A percentile compares a stretch with the other conserved stretches of the same genome.
Conservation (phyloP, 768 basidiomycete species). For the Hysterangium stoloniferum region DNA sequence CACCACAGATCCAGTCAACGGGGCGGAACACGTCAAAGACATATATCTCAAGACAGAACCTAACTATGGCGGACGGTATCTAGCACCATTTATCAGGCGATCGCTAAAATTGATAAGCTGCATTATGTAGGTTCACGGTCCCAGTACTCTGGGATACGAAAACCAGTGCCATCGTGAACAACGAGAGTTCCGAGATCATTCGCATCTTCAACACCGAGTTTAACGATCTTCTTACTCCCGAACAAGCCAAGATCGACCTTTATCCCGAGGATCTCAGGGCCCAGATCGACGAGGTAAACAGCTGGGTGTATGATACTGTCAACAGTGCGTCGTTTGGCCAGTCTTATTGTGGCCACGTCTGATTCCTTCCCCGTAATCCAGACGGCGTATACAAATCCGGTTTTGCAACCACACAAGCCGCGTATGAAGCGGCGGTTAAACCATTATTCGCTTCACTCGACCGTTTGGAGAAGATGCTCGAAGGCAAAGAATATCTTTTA, state of each 20-base stretch:
- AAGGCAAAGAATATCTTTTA: slow-evolving; percentile 75
- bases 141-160: slow-evolving; percentile 94
- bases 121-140: slow-evolving; percentile 57
- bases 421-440: slow-evolving; percentile 71
- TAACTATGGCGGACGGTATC: slow-evolving; percentile 60
- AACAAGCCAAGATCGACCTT: slow-evolving; percentile 54
- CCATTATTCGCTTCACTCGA: slow-evolving; percentile 76
- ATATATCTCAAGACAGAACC: slow-evolving; percentile 75
- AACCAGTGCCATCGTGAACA: slow-evolving; percentile 81
- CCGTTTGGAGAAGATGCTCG: slow-evolving; percentile 67
- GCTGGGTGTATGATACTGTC: slow-evolving; percentile 79
- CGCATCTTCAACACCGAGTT: slow-evolving; percentile 87
- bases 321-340: slow-evolving; percentile 48
- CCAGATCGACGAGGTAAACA: slow-evolving; percentile 80
- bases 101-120: not conserved
- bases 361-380: slow-evolving; percentile 19
- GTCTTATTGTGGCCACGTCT: not conserved
- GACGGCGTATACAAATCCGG: slow-evolving; percentile 87
- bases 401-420: slow-evolving; percentile 73
- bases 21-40: slow-evolving; percentile 68
- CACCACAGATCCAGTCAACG: slow-evolving; percentile 67
- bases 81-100: too few relatives aligned
- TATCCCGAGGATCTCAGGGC: slow-evolving; percentile 67
- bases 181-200: slow-evolving; percentile 93
- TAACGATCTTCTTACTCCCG: slow-evolving; percentile 59